phyloP scores from a whole-genome alignment of 306 rosid genomes.

The Morella rubra region DNA sequence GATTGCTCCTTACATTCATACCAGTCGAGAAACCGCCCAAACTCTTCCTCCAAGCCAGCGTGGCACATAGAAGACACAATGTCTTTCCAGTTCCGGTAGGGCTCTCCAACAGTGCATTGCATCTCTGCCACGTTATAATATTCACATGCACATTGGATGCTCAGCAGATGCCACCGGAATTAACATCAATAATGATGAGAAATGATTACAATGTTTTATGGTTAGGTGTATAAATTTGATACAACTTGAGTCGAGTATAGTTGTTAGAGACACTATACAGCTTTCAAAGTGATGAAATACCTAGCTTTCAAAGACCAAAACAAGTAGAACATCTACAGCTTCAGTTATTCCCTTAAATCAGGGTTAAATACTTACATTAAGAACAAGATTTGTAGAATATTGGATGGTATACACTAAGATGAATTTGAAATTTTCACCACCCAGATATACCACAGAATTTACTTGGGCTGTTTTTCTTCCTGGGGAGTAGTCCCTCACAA shows the following conservation, averaged over 20 bases:
- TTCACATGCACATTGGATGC: conserved; percentile 3
- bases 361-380: neutral
- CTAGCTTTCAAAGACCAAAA: neutral
- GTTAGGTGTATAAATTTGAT: neutral
- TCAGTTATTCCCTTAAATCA: neutral
- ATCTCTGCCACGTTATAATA: conserved; percentile 47
- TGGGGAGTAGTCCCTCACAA: neutral
- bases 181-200: conserved; percentile 3
- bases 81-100: conserved; percentile 99
- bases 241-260: neutral
- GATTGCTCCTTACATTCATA: conserved; percentile 34
- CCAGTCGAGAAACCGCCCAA: conserved; percentile 78
- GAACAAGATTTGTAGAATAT: neutral
- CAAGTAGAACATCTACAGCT: neutral
- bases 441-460: neutral
- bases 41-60: conserved; percentile 91
- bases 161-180: neutral
- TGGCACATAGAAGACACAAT: conserved; percentile 91
- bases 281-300: neutral
- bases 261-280: neutral
- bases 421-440: neutral
- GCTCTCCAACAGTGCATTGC: conserved; percentile 93
- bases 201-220: neutral
- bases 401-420: neutral
- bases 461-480: neutral